Conservation (phyloP, 2,329 filamentous ascomycete genomes). For the Colletotrichum sp. region DNA sequence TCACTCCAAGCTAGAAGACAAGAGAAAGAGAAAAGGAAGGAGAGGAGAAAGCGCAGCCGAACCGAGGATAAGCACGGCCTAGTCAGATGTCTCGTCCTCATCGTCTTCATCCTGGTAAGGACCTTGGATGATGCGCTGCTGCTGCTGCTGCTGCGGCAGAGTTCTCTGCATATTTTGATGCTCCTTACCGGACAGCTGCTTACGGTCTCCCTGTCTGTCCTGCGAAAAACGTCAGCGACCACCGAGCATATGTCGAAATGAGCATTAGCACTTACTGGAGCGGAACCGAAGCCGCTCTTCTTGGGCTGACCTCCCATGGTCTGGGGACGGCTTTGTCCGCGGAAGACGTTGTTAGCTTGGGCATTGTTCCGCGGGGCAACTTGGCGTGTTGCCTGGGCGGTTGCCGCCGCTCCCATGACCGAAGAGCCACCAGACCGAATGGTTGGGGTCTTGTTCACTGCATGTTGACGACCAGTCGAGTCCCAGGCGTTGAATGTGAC, state of each 20-base stretch:
- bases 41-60: not conserved
- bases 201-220: constrained; percentile 2
- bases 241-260: not conserved
- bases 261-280: not conserved
- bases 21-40: not conserved
- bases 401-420: not conserved
- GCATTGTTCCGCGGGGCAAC: not conserved
- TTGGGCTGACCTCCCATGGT: not conserved
- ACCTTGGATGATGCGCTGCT: not conserved
- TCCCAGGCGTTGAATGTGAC: constrained; percentile 32
- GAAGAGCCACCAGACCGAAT: not conserved
- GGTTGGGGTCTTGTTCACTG: constrained; percentile 27
- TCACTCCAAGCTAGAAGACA: not conserved
- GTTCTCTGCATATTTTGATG: constrained; percentile 2
- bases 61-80: not conserved
- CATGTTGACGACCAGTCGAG: constrained; percentile 25
- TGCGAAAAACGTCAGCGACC: not conserved
- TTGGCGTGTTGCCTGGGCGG: not conserved
- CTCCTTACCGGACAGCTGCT: constrained; percentile 7
- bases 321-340: not conserved
- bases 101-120: not conserved
- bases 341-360: not conserved
- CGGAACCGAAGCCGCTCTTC: not conserved
- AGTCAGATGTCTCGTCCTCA: constrained; percentile 1
- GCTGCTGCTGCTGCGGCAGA: not conserved